These are phyloP conservation scores for Pulveroboletus sp. DNA, from an alignment of 1,284 basidiomycete genomes.

Conservation along the genomic window DNA sequence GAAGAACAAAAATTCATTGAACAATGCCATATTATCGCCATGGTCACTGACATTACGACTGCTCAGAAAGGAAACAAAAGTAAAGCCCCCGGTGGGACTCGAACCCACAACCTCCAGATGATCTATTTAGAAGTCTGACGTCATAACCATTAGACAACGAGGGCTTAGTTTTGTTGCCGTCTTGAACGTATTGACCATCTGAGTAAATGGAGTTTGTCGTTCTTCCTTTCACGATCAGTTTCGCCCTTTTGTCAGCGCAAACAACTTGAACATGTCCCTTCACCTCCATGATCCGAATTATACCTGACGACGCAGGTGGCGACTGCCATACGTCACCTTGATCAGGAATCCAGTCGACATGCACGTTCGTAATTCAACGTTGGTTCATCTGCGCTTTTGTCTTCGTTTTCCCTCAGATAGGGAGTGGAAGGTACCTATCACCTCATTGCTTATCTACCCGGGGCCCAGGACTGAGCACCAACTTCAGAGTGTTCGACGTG, in stretches of 20 bases:
- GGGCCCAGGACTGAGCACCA: conserved; percentile 5
- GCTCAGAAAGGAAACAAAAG: conserved; percentile 19
- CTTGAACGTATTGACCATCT: not conserved
- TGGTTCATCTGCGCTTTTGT: not conserved
- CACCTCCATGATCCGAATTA: not conserved
- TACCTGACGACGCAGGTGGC: not conserved
- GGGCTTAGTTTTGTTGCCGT: conserved; percentile 39
- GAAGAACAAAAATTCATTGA: not conserved
- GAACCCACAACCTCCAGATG: conserved; percentile 76
- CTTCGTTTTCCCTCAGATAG: not conserved
- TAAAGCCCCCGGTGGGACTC: conserved; percentile 67
- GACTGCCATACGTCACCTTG: too few species aligned
- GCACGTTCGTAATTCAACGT: not conserved
- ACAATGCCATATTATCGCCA: not conserved
- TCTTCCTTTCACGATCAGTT: too few species aligned
- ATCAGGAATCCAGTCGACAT: not conserved
- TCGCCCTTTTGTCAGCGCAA: not conserved
- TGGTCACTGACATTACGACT: not conserved
- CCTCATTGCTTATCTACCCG: conserved; percentile 13
- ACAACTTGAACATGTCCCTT: not conserved
- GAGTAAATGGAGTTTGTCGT: too few species aligned
- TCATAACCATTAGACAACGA: conserved; percentile 78
- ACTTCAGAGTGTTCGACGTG: not conserved
- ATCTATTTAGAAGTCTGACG: conserved; percentile 77
- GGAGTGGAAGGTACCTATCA: not conserved